Base-by-base conservation (phyloP, 2,329 filamentous ascomycete species). In the Penicillium sp. region DNA sequence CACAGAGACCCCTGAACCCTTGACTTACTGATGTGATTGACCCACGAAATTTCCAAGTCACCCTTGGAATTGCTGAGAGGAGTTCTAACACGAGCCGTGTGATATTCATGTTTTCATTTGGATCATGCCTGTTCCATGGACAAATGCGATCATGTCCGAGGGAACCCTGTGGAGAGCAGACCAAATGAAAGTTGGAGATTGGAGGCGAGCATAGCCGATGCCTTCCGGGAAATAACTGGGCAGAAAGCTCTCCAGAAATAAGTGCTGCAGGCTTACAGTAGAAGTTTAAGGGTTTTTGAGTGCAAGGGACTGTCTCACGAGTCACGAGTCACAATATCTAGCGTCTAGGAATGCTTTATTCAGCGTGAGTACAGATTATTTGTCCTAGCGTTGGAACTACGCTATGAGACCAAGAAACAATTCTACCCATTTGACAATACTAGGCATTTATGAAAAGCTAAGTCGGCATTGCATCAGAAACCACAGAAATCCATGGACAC, bases 1-100 rank as follows among this genome's bases (percentile, higher is more conserved):
- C 31, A 37, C 26, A 13, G 7, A 50, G 48, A 50, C 48, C 48
- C 48, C 48, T 50, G 48, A 50, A 50, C 35, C 23, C 35, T 50
- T 50, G 29, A 31, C 31, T 19, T 14, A 16, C 19, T 49, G 46
- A 49, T 49, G 31, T 49, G 29, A 49, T 49, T 27, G 48, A 50
- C 48, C 48, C 48, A 50, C 48, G 27, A 23, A 50, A 39, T 42
- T 50, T 50, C 48, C 48, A 27, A 47, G 27, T 47, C 4, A 47
- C 26, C 45, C 45, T 47, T 31, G 45, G 45, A 47, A 47, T 31
- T 29, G 8, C 26, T 19, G 26, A 27, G 25, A 46, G 26, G 16
- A 31, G 31, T 47, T 14, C 9, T 21, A 16, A 21, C 8, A 47
- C 23, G 45, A 31, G 26, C 45, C 45, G 45, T 27, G 43, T 46